Conservation (phyloP, 805 yeast genomes). For the Candida caryicola region DNA sequence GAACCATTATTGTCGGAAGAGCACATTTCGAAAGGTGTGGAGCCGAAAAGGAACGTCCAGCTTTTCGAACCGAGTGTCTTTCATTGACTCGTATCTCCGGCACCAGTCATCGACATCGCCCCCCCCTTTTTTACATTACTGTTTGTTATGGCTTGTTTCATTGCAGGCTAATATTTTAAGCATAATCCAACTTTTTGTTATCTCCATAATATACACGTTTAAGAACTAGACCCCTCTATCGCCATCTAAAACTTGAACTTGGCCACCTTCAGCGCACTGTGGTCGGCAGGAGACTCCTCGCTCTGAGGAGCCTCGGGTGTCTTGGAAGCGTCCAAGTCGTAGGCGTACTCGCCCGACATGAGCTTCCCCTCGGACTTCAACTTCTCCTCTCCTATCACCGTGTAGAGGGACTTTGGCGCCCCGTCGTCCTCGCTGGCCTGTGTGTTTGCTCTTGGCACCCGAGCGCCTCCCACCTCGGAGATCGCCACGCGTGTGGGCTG, state of each 20-base stretch:
- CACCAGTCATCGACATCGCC: too few relatives aligned
- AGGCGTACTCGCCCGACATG: constrained; percentile 11
- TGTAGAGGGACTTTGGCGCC: constrained; percentile 15
- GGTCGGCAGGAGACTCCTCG: constrained; percentile 1
- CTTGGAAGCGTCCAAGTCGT: too few relatives aligned
- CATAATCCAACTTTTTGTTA: not conserved
- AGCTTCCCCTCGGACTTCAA: constrained; percentile 8
- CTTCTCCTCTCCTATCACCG: constrained; percentile 21
- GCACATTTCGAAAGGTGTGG: too few relatives aligned
- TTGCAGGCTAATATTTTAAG: constrained; percentile 5
- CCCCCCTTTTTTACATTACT: not conserved
- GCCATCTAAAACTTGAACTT: constrained; percentile 9
- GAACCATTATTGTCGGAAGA: too few relatives aligned
- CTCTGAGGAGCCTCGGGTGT: too few relatives aligned
- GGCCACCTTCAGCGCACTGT: not conserved
- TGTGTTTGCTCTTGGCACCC: not conserved
- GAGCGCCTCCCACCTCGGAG: constrained; percentile 10
- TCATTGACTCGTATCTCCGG: too few relatives aligned
- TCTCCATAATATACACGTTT: constrained; percentile 2
- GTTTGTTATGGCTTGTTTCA: not conserved
- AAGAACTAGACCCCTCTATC: constrained; percentile 1
- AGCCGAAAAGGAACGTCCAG: too few relatives aligned
- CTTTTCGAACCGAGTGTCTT: too few relatives aligned
- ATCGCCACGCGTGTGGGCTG: constrained; percentile 10
- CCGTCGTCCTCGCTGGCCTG: not conserved